Base-by-base conservation (phyloP, 2,329 filamentous ascomycete species). In the Xylaria sp. region DNA sequence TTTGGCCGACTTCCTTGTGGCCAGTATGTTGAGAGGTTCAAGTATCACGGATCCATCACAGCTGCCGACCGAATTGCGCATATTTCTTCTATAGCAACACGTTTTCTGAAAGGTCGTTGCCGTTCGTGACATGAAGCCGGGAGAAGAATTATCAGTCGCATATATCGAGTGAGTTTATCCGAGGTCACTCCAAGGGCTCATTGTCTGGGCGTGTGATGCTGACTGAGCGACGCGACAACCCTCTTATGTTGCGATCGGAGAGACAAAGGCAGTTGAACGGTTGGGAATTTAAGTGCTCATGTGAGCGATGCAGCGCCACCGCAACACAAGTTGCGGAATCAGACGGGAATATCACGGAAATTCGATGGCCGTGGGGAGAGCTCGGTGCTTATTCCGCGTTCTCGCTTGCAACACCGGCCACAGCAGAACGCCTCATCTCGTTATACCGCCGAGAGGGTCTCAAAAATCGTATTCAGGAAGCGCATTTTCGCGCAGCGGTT, bases 31-130 rank as follows among this genome's bases (percentile, higher is more conserved):
- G 49, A 18, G 41, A 20, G 31, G n/a, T 39, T 36, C 18, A n/a
- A 80, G 79, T 80, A 8, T 79, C 81, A 48, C 75, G 81, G 2
- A 74, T 83, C 64, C 83, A 83, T 66, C 82, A 83, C 69, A 81
- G 80, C 64, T 83, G 82, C 66, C 76, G 77, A n/a, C 82, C 81
- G 25, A 83, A 82, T 70, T 79, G 76, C 48, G 78, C 76, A 20
- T 82, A 81, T 71, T 79, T 79, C 56, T 80, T 81, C 59, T 79
- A 82, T 64, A 73, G 77, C 12, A 66, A 66, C 5, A 80, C 79
- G 0, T 74, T 83, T 28, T 75, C 77, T 18, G 81, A 82, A 28
- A 78, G 12, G 77, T 82, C 8, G 76, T 79, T 36, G 80, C 82
- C 1, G 78, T 80, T 0, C 73, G 79, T 15, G 79, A 80, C 48